phyloP scores from a whole-genome alignment of 495 filamentous ascomycete species.

The Parmelia sp. region DNA sequence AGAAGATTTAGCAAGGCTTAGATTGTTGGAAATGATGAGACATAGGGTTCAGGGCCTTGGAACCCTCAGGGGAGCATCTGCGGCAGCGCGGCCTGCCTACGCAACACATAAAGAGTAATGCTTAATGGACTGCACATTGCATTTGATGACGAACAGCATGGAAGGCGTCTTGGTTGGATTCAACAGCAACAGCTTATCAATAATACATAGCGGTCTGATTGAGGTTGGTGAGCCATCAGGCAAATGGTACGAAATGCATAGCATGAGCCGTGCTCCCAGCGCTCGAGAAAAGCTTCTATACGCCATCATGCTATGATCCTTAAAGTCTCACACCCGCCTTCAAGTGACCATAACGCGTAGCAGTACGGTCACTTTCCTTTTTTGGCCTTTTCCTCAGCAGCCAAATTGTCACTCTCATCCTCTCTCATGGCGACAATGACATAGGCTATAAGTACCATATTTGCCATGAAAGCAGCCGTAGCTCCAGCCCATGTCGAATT shows the following conservation, averaged over 20 bases:
- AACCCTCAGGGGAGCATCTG: slow-evolving; percentile 10
- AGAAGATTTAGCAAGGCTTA: slow-evolving; percentile 67
- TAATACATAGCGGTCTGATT: slow-evolving; percentile 5
- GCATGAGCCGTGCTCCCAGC: slow-evolving; percentile 1
- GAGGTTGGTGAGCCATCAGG: slow-evolving; percentile 3
- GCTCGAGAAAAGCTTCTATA: neutral
- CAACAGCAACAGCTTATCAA: slow-evolving; percentile 18
- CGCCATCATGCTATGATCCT: neutral
- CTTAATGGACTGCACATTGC: slow-evolving; percentile 20
- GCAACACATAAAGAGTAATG: slow-evolving; percentile 14
- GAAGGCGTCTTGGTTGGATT: slow-evolving; percentile 16
- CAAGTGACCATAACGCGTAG: slow-evolving; percentile 4
- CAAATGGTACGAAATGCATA: slow-evolving; percentile 6
- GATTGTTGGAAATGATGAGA: slow-evolving; percentile 15
- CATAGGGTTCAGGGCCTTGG: slow-evolving; percentile 16
- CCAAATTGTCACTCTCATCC: slow-evolving; percentile 64
- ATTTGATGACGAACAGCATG: slow-evolving; percentile 15
- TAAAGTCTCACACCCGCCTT: neutral
- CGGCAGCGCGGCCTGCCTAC: neutral
- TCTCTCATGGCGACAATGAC: slow-evolving; percentile 87
- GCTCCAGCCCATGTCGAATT: slow-evolving; percentile 83
- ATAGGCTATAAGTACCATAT: slow-evolving; percentile 85
- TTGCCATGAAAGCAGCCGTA: slow-evolving; percentile 79
- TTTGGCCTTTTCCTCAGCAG: slow-evolving; percentile 49
- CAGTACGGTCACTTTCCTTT: slow-evolving; percentile 48